Percentiles rank a stretch among this genome's conserved stretches.
Evolutionary conservation across 352 stramenopile species (phyloP).

Genomic region (Globisporangium ultimum): DNA sequence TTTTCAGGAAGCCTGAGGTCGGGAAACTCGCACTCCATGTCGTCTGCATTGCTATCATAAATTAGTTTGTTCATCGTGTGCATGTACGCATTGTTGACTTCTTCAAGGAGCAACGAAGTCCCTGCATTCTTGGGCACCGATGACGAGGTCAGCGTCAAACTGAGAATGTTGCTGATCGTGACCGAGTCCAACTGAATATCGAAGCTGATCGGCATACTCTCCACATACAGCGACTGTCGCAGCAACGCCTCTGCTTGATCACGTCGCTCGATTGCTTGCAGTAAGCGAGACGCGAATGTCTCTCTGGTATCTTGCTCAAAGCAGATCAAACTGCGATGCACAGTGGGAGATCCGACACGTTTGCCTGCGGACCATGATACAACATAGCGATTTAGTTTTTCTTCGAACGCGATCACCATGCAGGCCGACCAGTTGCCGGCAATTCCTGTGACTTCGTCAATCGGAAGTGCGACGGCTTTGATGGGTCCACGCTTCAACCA

Average conservation of each 20-base stretch:
- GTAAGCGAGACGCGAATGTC: constrained; percentile 42
- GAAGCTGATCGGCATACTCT: constrained; percentile 70
- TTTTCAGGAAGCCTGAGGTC: constrained; percentile 43
- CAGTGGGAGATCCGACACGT: constrained; percentile 60
- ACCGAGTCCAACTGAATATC: constrained; percentile 65
- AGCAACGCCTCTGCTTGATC: constrained; percentile 61
- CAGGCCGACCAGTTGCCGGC: constrained; percentile 72
- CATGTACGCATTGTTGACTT: constrained; percentile 91
- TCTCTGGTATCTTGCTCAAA: constrained; percentile 52
- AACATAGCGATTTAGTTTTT: constrained; percentile 39
- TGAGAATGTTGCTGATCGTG: constrained; percentile 73
- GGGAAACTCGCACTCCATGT: constrained; percentile 54
- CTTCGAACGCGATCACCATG: constrained; percentile 71
- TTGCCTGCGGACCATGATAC: constrained; percentile 77
- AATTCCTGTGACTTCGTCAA: constrained; percentile 51
- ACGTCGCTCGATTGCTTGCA: constrained; percentile 37
- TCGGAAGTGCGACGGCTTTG: constrained; percentile 61
- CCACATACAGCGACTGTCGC: constrained; percentile 60
- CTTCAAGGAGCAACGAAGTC: constrained; percentile 74
- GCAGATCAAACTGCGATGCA: constrained; percentile 60
- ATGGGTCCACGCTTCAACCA: constrained; percentile 30
- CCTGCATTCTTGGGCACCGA: constrained; percentile 43
- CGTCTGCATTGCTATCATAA: constrained; percentile 72
- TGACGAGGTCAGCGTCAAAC: constrained; percentile 56
- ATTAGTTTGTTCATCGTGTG: constrained; percentile 93